Conservation (phyloP, 2,329 filamentous ascomycete species). For the Aspergillus neoniger region DNA sequence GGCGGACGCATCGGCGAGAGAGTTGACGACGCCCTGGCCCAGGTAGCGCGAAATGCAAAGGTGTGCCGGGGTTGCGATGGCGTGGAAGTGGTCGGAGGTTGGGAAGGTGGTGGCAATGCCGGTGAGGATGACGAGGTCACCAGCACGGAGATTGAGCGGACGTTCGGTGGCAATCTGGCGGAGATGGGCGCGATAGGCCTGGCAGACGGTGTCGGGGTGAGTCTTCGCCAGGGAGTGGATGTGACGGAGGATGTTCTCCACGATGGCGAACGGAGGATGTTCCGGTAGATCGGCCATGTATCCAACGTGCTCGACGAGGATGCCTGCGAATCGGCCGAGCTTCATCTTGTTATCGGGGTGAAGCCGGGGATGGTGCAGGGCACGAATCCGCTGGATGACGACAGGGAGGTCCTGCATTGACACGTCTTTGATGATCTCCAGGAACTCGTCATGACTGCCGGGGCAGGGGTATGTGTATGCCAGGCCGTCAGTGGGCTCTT, state of each 20-base stretch:
- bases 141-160: slow-evolving; percentile 56
- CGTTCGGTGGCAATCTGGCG: slow-evolving; percentile 55
- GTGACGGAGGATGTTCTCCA: slow-evolving; percentile 84
- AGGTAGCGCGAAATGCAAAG: slow-evolving; percentile 82
- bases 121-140: slow-evolving; percentile 80
- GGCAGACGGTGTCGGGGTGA: slow-evolving; percentile 75
- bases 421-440: slow-evolving; percentile 64
- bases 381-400: slow-evolving; percentile 84
- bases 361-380: slow-evolving; percentile 87
- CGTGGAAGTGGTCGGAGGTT: slow-evolving; percentile 95
- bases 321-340: slow-evolving; percentile 58
- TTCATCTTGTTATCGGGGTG: slow-evolving; percentile 82
- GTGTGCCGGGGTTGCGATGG: slow-evolving; percentile 87
- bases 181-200: slow-evolving; percentile 75
- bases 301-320: slow-evolving; percentile 58
- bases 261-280: slow-evolving; percentile 62
- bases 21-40: slow-evolving; percentile 70
- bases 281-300: slow-evolving; percentile 55
- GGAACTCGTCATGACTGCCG: slow-evolving; percentile 71
- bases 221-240: slow-evolving; percentile 89
- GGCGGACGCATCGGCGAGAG: slow-evolving; percentile 65
- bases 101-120: slow-evolving; percentile 84
- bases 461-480: slow-evolving; percentile 88
- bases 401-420: slow-evolving; percentile 68
- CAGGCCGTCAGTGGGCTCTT: slow-evolving; percentile 54